A percentile compares a stretch with the other conserved stretches of the same genome.
Conservation (phyloP, 2,329 filamentous ascomycete genomes). For the Amylocarpus encephaloides region DNA sequence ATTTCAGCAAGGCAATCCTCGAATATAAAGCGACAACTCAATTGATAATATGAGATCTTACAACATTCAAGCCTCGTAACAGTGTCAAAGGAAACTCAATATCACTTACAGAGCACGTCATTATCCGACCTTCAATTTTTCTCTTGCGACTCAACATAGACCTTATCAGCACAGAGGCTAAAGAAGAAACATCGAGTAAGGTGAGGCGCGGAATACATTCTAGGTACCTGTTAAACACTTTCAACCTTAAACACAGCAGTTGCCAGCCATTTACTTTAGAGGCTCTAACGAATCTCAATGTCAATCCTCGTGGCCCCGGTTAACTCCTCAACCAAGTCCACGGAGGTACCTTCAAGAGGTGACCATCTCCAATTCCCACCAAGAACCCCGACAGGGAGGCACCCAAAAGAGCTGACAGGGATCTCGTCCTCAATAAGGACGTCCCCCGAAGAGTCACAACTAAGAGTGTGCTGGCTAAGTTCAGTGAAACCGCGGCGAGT, state of each 20-base stretch:
- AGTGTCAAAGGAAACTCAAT: too few species aligned
- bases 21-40: too few species aligned
- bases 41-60: too few species aligned
- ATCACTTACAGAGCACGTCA: too few species aligned
- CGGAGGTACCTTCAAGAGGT: background rate
- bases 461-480: slow-evolving; percentile 1
- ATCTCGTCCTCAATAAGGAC: slow-evolving; percentile 21
- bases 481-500: background rate
- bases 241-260: background rate
- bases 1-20: too few species aligned
- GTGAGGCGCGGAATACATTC: background rate
- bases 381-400: slow-evolving; percentile 3
- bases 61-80: too few species aligned
- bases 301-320: slow-evolving; percentile 36
- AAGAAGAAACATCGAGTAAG: too few species aligned
- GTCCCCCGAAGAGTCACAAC: slow-evolving; percentile 6
- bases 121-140: background rate
- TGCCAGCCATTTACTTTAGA: background rate
- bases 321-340: slow-evolving; percentile 33
- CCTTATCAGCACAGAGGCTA: too few species aligned
- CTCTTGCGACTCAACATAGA: too few species aligned
- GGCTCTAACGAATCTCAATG: slow-evolving; percentile 31
- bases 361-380: slow-evolving; percentile 3
- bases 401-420: slow-evolving; percentile 7
- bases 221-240: too few species aligned